Evolutionary conservation across 2,329 filamentous ascomycete species (phyloP).

Genomic region (Aspergillus intermedius): DNA sequence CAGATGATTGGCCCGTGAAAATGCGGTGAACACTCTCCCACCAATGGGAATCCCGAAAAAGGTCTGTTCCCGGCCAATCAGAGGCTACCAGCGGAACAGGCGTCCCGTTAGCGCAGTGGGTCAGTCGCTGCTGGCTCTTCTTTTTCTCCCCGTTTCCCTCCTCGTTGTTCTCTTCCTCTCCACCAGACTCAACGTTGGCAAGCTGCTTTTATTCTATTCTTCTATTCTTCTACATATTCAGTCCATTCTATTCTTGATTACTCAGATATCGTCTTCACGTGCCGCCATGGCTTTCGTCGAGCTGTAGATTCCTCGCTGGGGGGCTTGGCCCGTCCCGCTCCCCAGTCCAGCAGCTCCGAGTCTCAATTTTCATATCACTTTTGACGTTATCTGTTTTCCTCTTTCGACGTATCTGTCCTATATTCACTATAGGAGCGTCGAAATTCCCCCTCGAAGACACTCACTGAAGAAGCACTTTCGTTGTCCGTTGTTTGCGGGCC

Average conservation of each 20-base stretch:
- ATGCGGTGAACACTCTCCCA: constrained; percentile 27
- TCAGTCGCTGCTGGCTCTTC: constrained; percentile 3
- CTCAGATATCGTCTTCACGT: constrained; percentile 63
- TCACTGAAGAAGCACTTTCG: constrained; percentile 32
- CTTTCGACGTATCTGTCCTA: constrained; percentile 39
- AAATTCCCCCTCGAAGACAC: constrained; percentile 51
- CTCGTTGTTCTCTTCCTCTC: constrained; percentile 7
- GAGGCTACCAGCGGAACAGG: neutral
- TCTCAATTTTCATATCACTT: constrained; percentile 47
- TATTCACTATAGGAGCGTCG: constrained; percentile 41
- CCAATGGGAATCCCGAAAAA: constrained; percentile 16
- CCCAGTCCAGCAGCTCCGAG: constrained; percentile 85
- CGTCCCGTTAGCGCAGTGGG: neutral
- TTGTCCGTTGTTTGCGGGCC: constrained; percentile 24
- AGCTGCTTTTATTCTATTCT: constrained; percentile 5
- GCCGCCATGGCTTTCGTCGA: constrained; percentile 71
- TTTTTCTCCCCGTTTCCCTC: constrained; percentile 15
- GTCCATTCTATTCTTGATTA: constrained; percentile 9
- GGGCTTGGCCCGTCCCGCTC: constrained; percentile 57
- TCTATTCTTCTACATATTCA: neutral
- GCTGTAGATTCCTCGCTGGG: constrained; percentile 87
- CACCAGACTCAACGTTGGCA: constrained; percentile 4
- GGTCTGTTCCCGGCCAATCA: constrained; percentile 18
- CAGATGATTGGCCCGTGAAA: constrained; percentile 10
- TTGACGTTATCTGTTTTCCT: constrained; percentile 49